Base-by-base conservation (phyloP, 108 stramenopile genomes). In the Pseudonitzschia multiseries region DNA sequence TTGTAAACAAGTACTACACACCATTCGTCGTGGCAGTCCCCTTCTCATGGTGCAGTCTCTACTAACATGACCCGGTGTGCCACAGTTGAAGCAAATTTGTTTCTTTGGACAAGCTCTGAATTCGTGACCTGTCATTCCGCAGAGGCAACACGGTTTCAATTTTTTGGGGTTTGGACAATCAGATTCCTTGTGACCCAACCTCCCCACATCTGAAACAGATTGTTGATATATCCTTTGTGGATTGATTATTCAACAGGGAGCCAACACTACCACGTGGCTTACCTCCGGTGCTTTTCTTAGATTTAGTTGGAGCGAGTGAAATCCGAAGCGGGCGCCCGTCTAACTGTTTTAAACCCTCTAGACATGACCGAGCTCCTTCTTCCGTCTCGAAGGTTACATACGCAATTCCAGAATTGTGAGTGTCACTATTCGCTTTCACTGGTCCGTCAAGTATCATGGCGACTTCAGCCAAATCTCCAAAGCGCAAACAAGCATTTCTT, bases 81-180 rank as follows among this genome's bases (percentile, higher is more conserved):
- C 91, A 57, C 93, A 95, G 59, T 88, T 91, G 81, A 91, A 95
- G 72, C 93, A 95, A 48, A 95, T 72, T 46, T 65, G 57, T 44
- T 74, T 72, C 26, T 69, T 57, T 0, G 86, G 83, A 83, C 93
- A 95, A 0, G 22, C 12, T 42, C 79, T 74, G 21, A 83, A 50
- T 13, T 90, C 86, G 71, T 95, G 91, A 14, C 80, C 83, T 21
- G 78, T 40, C 21, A 74, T 65, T n/a, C 86, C 89, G 84, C 93
- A 95, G 12, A 92, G 54, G 15, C 66, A 54, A 75, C 93, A 95
- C 15, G 88, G 85, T 26, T 63, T 71, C 2, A 69, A 65, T 53
- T 86, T 83, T 29, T 67, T 74, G 26, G 76, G 73, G 70, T 88
- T 89, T 28, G 84, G 79, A 76, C 91, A 92, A 52, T 78, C 73